Evolutionary conservation across 2,329 filamentous ascomycete genomes (phyloP).

Genomic region (Fulvia fulva): DNA sequence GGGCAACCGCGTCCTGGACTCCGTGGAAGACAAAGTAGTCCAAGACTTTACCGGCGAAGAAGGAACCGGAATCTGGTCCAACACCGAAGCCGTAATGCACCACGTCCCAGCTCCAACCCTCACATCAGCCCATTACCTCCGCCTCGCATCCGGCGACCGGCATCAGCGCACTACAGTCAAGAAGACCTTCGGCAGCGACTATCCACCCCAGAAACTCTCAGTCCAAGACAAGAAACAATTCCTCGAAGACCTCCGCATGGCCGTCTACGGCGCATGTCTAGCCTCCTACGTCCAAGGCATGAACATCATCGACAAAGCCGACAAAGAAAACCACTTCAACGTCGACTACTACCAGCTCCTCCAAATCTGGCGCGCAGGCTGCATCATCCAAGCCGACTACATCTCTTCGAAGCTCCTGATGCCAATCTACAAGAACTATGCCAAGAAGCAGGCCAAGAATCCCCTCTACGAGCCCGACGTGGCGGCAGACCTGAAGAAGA

Average conservation of each 20-base stretch:
- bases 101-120: slow-evolving; percentile 64
- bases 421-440: slow-evolving; percentile 37
- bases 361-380: slow-evolving; percentile 65
- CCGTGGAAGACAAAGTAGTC: slow-evolving; percentile 66
- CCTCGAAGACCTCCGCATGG: slow-evolving; percentile 56
- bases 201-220: slow-evolving; percentile 35
- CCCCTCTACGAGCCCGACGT: slow-evolving; percentile 47
- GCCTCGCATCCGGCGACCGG: slow-evolving; percentile 60
- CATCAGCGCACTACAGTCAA: slow-evolving; percentile 52
- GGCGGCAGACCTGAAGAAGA: slow-evolving; percentile 51
- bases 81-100: slow-evolving; percentile 56
- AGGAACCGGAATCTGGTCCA: slow-evolving; percentile 64
- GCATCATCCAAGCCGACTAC: slow-evolving; percentile 66
- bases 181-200: slow-evolving; percentile 44
- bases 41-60: slow-evolving; percentile 65
- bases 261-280: slow-evolving; percentile 60
- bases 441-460: slow-evolving; percentile 41
- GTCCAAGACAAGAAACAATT: slow-evolving; percentile 40
- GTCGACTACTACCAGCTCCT: slow-evolving; percentile 51
- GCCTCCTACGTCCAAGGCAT: slow-evolving; percentile 63
- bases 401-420: slow-evolving; percentile 57
- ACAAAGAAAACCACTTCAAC: slow-evolving; percentile 57
- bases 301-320: slow-evolving; percentile 58
- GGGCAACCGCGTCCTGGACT: slow-evolving; percentile 51
- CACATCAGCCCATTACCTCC: slow-evolving; percentile 59